Conservation (phyloP, 805 yeast genomes). For the Monosporozyma yasuniensis region DNA sequence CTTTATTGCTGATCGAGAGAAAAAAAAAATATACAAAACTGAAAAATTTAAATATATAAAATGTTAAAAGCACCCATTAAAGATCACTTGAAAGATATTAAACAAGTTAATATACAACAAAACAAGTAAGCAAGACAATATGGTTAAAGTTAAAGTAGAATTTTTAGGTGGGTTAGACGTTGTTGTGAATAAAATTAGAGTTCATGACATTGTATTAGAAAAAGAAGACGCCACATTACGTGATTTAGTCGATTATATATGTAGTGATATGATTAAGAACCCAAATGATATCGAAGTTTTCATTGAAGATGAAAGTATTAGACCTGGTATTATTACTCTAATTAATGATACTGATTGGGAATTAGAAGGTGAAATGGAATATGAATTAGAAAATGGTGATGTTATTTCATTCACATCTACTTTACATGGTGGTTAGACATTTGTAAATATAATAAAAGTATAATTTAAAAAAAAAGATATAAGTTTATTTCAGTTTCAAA, state of each 20-base stretch:
- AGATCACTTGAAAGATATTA: too few species aligned
- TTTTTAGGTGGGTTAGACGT: conserved; percentile 77
- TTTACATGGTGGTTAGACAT: conserved; percentile 74
- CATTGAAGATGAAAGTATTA: conserved; percentile 68
- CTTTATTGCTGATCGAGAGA: neutral
- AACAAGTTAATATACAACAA: too few species aligned
- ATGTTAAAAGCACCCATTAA: neutral
- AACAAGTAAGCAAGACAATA: too few species aligned
- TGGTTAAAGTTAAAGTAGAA: conserved; percentile 36
- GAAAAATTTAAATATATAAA: neutral
- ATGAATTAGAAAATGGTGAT: conserved; percentile 69
- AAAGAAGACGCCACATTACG: conserved; percentile 34
- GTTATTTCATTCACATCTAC: conserved; percentile 83
- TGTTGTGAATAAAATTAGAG: conserved; percentile 52
- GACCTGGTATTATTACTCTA: conserved; percentile 88
- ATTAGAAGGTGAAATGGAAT: conserved; percentile 77
- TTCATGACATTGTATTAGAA: conserved; percentile 41
- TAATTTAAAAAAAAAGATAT: neutral
- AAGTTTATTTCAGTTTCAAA: neutral
- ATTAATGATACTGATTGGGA: conserved; percentile 98
- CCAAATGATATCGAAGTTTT: conserved; percentile 63
- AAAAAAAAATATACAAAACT: neutral
- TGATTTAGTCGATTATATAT: conserved; percentile 50
- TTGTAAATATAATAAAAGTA: neutral
- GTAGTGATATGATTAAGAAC: conserved; percentile 46